Evolutionary conservation across 176 grass and related monocot genomes (phyloP).

Genomic region (Bromus sterilis): DNA sequence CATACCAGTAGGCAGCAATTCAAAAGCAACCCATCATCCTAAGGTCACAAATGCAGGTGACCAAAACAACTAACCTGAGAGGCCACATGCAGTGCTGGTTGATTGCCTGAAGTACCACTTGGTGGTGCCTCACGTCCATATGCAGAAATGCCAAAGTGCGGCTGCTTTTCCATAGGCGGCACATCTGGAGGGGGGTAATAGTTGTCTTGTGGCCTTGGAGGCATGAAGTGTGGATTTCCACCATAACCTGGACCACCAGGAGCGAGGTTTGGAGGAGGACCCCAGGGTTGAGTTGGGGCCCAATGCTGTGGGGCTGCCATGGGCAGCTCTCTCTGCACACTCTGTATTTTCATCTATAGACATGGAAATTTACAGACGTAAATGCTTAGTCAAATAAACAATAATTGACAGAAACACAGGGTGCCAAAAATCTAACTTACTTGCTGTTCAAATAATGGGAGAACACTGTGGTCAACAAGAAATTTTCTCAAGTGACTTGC

Average conservation of each 20-base stretch:
- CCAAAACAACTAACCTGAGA: slow-evolving; percentile 51
- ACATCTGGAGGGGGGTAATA: slow-evolving; percentile 43
- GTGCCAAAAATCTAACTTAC: slow-evolving; percentile 33
- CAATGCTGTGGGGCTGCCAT: slow-evolving; percentile 56
- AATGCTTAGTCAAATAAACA: not conserved
- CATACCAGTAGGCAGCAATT: not conserved
- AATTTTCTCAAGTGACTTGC: slow-evolving; percentile 80
- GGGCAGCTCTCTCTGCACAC: slow-evolving; percentile 52
- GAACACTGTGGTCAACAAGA: slow-evolving; percentile 82
- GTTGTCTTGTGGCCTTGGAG: slow-evolving; percentile 52
- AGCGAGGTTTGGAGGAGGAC: slow-evolving; percentile 42
- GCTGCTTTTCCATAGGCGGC: slow-evolving; percentile 61
- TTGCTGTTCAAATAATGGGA: slow-evolving; percentile 75
- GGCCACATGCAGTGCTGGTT: slow-evolving; percentile 29
- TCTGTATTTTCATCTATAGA: slow-evolving; percentile 60
- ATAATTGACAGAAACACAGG: not conserved
- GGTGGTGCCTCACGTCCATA: slow-evolving; percentile 54
- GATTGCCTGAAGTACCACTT: slow-evolving; percentile 47
- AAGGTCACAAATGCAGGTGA: not conserved
- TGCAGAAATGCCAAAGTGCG: slow-evolving; percentile 61
- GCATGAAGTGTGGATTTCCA: slow-evolving; percentile 68
- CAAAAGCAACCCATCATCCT: not conserved
- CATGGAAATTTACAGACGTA: slow-evolving; percentile 11
- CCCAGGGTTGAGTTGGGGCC: slow-evolving; percentile 69
- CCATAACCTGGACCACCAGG: slow-evolving; percentile 58